A percentile compares a stretch with the other conserved stretches of the same genome.
These are phyloP conservation scores for Pseudognaphalium luteoalbum DNA, from an alignment of 129 eudicot species.

Conservation along the genomic window DNA sequence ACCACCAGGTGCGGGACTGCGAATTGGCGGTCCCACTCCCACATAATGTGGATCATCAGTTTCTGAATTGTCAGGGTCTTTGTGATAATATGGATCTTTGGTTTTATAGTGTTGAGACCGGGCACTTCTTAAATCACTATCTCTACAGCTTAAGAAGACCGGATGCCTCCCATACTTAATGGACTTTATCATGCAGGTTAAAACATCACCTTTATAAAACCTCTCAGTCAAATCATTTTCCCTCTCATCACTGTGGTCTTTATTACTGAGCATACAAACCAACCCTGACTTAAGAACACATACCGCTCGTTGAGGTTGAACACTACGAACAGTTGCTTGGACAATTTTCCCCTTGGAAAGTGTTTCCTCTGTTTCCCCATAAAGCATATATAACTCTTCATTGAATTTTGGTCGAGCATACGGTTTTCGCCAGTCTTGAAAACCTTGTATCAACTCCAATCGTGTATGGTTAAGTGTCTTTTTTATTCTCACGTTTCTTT, in stretches of 20 bases:
- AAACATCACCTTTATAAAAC: conserved; percentile 74
- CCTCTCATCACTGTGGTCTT: conserved; percentile 81
- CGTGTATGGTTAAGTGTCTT: conserved; percentile 51
- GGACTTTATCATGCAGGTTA: conserved; percentile 65
- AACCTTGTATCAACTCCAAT: conserved; percentile 83
- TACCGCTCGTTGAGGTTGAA: conserved; percentile 68
- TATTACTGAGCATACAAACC: conserved; percentile 66
- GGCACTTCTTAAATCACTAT: conserved; percentile 64
- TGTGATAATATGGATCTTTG: conserved; percentile 68
- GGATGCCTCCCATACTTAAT: conserved; percentile 52
- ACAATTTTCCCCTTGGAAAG: conserved; percentile 81
- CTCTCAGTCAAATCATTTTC: conserved; percentile 76
- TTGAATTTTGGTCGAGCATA: conserved; percentile 56
- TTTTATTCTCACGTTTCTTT: conserved; percentile 52
- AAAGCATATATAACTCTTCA: conserved; percentile 78
- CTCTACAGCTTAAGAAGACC: conserved; percentile 72
- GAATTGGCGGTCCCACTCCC: conserved; percentile 70
- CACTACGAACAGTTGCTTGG: conserved; percentile 86
- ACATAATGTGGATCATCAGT: conserved; percentile 57
- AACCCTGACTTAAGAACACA: conserved; percentile 81
- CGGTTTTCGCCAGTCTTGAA: conserved; percentile 77
- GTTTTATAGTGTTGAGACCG: conserved; percentile 34
- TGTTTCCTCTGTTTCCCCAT: conserved; percentile 80
- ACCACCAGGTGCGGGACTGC: conserved; percentile 72
- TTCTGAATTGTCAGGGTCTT: conserved; percentile 56